Percentiles rank a stretch among this genome's conserved stretches.
These are phyloP conservation scores for Populus tremula DNA, from an alignment of 345 rosid species.

Conservation along the genomic window DNA sequence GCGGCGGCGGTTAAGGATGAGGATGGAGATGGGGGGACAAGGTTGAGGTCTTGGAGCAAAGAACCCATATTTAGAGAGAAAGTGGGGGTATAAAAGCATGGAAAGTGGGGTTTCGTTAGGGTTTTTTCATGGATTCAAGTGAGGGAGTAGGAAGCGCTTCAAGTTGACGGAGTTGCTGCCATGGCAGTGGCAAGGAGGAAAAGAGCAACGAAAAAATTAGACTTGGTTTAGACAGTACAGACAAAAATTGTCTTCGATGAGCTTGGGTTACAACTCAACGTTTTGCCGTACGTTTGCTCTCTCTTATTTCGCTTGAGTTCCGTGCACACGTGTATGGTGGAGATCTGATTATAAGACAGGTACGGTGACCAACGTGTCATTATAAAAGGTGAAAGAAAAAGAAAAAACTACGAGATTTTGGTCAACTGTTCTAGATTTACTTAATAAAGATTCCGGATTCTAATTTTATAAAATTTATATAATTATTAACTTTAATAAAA, in stretches of 20 bases:
- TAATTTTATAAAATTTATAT: no score
- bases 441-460: no score
- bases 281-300: background rate
- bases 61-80: slow-evolving; percentile 42
- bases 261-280: background rate
- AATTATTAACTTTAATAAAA: no score
- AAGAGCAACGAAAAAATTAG: no score
- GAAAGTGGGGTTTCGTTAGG: background rate
- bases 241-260: background rate
- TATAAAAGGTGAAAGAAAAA: background rate
- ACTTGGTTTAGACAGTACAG: background rate
- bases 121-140: background rate
- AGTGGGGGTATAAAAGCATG: background rate
- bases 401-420: no score
- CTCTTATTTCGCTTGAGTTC: background rate
- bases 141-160: background rate
- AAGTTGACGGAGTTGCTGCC: background rate
- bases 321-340: background rate
- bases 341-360: background rate
- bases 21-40: slow-evolving; percentile 10
- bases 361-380: background rate
- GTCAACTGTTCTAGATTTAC: no score
- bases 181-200: background rate
- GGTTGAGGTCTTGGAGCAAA: slow-evolving; percentile 58
- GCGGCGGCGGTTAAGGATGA: background rate